These are phyloP conservation scores for Lipomyces yarrowii DNA, from an alignment of 1,139 yeast species.

Conservation along the genomic window DNA sequence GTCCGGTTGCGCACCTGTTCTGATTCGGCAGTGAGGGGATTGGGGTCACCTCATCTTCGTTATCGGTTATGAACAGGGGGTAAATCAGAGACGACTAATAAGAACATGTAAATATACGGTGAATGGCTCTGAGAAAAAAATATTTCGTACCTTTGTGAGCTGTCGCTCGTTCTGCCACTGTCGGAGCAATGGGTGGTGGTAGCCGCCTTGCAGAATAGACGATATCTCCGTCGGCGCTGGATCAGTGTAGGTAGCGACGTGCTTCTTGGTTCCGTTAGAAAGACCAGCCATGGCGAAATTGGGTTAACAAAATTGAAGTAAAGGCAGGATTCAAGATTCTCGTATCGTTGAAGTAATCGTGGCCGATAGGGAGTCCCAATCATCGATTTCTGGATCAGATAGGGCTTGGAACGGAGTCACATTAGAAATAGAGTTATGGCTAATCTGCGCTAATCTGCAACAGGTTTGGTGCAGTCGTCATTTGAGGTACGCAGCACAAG, in stretches of 20 bases:
- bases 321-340: too few species aligned
- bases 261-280: slow-evolving; percentile 39
- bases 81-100: slow-evolving; percentile 58
- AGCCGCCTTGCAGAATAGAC: slow-evolving; percentile 91
- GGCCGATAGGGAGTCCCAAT: too few species aligned
- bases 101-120: slow-evolving; percentile 52
- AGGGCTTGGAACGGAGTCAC: too few species aligned
- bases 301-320: not conserved
- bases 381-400: too few species aligned
- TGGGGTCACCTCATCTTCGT: slow-evolving; percentile 72
- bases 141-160: slow-evolving; percentile 56
- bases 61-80: slow-evolving; percentile 85
- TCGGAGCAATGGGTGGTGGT: slow-evolving; percentile 84
- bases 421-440: not conserved
- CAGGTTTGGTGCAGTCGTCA: not conserved
- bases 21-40: slow-evolving; percentile 86
- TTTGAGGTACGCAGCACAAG: not conserved
- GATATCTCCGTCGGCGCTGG: slow-evolving; percentile 62
- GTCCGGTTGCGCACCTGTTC: slow-evolving; percentile 44
- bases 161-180: slow-evolving; percentile 91
- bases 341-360: too few species aligned
- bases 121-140: not conserved
- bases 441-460: not conserved
- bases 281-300: slow-evolving; percentile 1
- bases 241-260: slow-evolving; percentile 68